Evolutionary conservation across 108 stramenopile genomes (phyloP).

Genomic region (Mediolabrus comicus): DNA sequence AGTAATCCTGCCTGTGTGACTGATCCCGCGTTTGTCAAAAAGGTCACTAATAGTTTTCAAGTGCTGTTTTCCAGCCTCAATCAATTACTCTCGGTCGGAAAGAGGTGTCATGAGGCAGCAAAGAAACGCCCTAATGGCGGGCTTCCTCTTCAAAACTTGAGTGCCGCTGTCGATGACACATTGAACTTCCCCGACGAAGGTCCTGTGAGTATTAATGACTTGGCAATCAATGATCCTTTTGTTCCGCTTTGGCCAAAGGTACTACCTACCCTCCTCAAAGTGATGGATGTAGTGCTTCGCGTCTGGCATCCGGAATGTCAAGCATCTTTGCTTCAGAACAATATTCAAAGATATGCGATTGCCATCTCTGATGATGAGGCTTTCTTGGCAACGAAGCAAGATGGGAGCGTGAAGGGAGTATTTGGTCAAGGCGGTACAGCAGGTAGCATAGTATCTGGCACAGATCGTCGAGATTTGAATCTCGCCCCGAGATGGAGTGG

Average conservation of each 20-base stretch:
- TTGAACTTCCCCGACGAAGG: slow-evolving; percentile 78
- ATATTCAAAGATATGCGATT: slow-evolving; percentile 70
- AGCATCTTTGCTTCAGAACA: slow-evolving; percentile 57
- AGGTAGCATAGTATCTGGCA: slow-evolving; percentile 78
- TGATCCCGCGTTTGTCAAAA: slow-evolving; percentile 64
- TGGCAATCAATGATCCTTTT: slow-evolving; percentile 83
- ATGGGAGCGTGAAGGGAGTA: slow-evolving; percentile 67
- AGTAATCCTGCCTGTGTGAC: slow-evolving; percentile 64
- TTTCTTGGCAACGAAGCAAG: slow-evolving; percentile 72
- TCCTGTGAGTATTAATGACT: slow-evolving; percentile 75
- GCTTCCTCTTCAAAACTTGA: slow-evolving; percentile 48
- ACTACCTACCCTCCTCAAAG: slow-evolving; percentile 59
- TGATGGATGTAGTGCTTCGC: slow-evolving; percentile 62
- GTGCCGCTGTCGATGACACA: slow-evolving; percentile 26
- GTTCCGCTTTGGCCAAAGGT: slow-evolving; percentile 86
- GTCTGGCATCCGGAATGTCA: slow-evolving; percentile 79
- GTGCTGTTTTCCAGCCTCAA: slow-evolving; percentile 77
- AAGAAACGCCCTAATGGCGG: slow-evolving; percentile 63
- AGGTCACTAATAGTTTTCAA: slow-evolving; percentile 52
- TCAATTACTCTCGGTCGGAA: slow-evolving; percentile 83
- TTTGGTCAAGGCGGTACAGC: slow-evolving; percentile 92
- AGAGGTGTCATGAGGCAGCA: slow-evolving; percentile 85
- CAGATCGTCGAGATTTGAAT: slow-evolving; percentile 74
- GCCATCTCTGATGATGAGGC: slow-evolving; percentile 93
- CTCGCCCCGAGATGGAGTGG: slow-evolving; percentile 86